Percentiles rank a stretch among this genome's conserved stretches.
Conservation (phyloP, 1,284 basidiomycete genomes). For the Vanrija humicola region DNA sequence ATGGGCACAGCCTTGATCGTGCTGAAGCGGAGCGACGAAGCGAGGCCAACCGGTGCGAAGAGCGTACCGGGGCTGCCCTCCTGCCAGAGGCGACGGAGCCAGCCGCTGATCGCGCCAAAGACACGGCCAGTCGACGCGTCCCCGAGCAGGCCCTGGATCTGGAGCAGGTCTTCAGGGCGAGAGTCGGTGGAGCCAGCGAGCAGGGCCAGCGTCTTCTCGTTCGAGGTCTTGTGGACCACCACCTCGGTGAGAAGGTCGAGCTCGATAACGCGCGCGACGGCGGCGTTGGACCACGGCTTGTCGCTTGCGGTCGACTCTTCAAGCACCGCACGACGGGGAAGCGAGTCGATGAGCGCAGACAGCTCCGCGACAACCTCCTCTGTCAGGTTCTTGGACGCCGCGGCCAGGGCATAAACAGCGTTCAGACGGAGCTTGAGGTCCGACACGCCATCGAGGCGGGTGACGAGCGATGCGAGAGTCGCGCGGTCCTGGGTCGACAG, state of each 20-base stretch:
- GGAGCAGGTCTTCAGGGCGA: slow-evolving; percentile 8
- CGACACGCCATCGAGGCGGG: slow-evolving; percentile 2
- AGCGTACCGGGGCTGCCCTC: slow-evolving; percentile 23
- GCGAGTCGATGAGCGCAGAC: slow-evolving; percentile 12
- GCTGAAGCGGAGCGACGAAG: slow-evolving; percentile 19
- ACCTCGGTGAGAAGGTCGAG: slow-evolving; percentile 16
- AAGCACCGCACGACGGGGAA: slow-evolving; percentile 4
- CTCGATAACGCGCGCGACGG: slow-evolving; percentile 22
- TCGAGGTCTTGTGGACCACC: background rate
- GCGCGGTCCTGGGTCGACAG: slow-evolving; percentile 9
- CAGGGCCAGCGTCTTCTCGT: slow-evolving; percentile 7
- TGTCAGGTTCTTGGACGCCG: background rate
- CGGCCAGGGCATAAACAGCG: slow-evolving; percentile 18
- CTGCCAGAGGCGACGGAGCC: slow-evolving; percentile 29
- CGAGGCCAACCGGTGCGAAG: slow-evolving; percentile 30
- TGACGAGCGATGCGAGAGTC: slow-evolving; percentile 3
- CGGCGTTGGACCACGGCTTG: slow-evolving; percentile 24
- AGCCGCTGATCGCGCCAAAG: slow-evolving; percentile 15
- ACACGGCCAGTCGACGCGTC: background rate
- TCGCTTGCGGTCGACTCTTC: slow-evolving; percentile 13
- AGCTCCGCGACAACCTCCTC: slow-evolving; percentile 8
- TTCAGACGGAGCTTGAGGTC: slow-evolving; percentile 13
- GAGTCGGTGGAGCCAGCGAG: slow-evolving; percentile 13
- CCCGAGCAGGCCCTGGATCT: slow-evolving; percentile 2
- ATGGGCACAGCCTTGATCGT: slow-evolving; percentile 20